Evolutionary conservation across 2,329 filamentous ascomycete genomes (phyloP), one percentile per base, ranked within the genome.

Genomic region (Aspergillus pseudoviridinutans): DNA sequence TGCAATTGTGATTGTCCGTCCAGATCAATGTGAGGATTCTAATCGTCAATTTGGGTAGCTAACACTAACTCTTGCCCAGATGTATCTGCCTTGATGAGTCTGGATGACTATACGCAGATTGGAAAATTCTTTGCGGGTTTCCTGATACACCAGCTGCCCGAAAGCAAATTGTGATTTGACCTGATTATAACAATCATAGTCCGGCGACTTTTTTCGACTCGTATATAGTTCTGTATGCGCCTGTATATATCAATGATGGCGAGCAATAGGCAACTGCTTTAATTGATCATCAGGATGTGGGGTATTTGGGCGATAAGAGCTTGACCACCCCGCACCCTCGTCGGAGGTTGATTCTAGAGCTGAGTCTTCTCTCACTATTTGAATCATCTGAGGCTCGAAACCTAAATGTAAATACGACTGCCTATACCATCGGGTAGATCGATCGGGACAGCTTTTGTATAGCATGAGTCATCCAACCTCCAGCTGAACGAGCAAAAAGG

Each of bases 1-100:
- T 0, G 79, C 78, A 0, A 60, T 85, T 4, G 76, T 83, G 0
- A 73, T 87, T 58, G 78, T 87, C 8, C 76, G 85, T 14, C 85
- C 85, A 1, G 85, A 87, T 73, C 84, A 87, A 72, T 84, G 83
- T 84, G 70, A 73, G 80, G 71, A 14, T 17, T 22, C 8, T 22
- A 2, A 3, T 12, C 1, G 5, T 14, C 12, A 12, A 38, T 49
- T 51, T 25, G 6, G 5, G 27, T 8, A 46, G 27, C 27, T 22
- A 35, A 53, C 50, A 51, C 50, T 64, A 27, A 55, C 8, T 9
- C 32, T 20, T 10, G 14, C 6, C 20, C 55, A 75, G 74, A 78
- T 61, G 73, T 78, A 4, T 76, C 74, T n/a, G 73, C 74, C 38
- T 68, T 78, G 17, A 57, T 72, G 24, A 55, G 56, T 24, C 54